Conservation (phyloP, 345 rosid species). For the Eucalyptus marginata region DNA sequence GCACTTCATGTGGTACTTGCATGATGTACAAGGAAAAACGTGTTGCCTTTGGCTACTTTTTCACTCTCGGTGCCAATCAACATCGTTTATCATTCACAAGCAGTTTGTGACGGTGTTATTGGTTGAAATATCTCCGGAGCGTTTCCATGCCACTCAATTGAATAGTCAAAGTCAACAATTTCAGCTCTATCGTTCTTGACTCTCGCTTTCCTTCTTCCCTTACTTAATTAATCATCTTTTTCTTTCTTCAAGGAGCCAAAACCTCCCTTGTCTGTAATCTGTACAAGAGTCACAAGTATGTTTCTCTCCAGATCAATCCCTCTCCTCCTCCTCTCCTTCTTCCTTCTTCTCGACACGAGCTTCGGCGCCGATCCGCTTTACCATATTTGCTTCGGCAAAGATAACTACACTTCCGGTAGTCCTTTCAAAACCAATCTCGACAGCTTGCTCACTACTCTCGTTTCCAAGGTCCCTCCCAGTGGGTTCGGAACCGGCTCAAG, state of each 20-base stretch:
- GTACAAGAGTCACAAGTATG: neutral
- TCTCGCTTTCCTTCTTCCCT: neutral
- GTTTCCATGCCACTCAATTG: neutral
- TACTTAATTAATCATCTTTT: neutral
- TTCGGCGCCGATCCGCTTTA: conserved; percentile 13
- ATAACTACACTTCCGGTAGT: conserved; percentile 12
- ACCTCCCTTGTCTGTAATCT: neutral
- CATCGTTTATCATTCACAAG: neutral
- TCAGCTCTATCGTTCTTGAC: neutral
- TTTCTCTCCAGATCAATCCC: neutral
- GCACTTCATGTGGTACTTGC: neutral
- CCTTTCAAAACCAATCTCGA: conserved; percentile 18
- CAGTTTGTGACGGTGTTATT: neutral
- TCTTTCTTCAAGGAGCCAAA: neutral
- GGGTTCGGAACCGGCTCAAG: conserved; percentile 8
- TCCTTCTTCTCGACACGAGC: conserved; percentile 11
- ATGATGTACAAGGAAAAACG: neutral
- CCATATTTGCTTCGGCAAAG: conserved; percentile 18
- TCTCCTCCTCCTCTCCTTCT: neutral
- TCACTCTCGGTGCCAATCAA: neutral
- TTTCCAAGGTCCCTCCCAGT: conserved; percentile 1
- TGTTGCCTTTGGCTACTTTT: neutral
- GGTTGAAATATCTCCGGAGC: neutral
- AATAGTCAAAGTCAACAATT: neutral
- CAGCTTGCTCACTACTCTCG: neutral